Evolutionary conservation across 345 rosid species (phyloP), one percentile per base, ranked within the genome.

Genomic region (Citropsis articulata): DNA sequence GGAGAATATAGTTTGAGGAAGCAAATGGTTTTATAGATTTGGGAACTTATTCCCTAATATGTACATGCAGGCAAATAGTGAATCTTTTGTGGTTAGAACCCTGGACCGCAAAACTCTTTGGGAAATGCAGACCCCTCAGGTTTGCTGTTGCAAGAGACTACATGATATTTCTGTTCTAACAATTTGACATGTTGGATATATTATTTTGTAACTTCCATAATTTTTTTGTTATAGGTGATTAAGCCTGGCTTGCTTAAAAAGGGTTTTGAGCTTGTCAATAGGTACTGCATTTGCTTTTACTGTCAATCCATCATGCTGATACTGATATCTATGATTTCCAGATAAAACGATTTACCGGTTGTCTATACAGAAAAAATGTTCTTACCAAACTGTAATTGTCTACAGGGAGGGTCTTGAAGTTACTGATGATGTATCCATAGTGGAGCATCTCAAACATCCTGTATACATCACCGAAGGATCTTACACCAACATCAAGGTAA

Each of bases 41-140:
- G 25, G 42, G 72, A 35, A 45, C 68, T 18, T 33, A 21, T 83
- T 45, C 22, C 55, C 76, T 78, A 25, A 30, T 64, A 25, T 69
- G 13, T 22, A 7, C 42, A 40, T 69, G 21, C 91, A 95, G 99
- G 98, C 92, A 65, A 90, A 88, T 71, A 77, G 87, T 40, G 88
- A 92, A 68, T 91, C 94, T 18, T 92, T 92, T 65, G 98, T 95
- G 48, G 97, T 88, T 65, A 91, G 81, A 87, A 95, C 99, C 66
- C 90, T 95, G 31, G 96, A 95, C 79, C 88, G 97, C 28, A 95
- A 88, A 82, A 95, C 92, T 18, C 94, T 93, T 66, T 93, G 99
- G 99, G 98, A 95, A 82, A 95, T 95, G 97, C 98, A 95, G 80
- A 93, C 99, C 59, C 99, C 97, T 65, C 99, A 95, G 97, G 99